Percentiles rank a stretch among this genome's conserved stretches.
Evolutionary conservation across 2,329 filamentous ascomycete species (phyloP).

Genomic region (Pseudogymnoascus sp.): DNA sequence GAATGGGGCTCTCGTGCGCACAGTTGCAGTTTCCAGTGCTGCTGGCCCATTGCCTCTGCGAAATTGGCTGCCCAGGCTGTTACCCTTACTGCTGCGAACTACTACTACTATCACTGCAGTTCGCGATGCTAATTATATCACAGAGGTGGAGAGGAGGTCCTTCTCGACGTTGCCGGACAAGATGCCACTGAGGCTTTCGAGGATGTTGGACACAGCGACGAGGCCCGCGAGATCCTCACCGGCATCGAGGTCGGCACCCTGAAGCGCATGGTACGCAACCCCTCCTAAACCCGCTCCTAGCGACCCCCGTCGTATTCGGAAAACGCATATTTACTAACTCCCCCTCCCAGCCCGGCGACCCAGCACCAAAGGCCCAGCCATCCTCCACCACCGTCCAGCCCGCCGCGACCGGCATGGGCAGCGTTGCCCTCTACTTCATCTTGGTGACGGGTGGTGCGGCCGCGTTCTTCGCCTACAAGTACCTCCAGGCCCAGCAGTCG

Average conservation of each 20-base stretch:
- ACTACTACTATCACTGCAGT: neutral
- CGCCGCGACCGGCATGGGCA: constrained; percentile 53
- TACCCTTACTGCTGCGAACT: neutral
- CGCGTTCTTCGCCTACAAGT: constrained; percentile 81
- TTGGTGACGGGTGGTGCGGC: constrained; percentile 69
- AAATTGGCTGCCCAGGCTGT: neutral
- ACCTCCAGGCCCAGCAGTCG: constrained; percentile 51
- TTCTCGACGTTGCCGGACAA: constrained; percentile 92
- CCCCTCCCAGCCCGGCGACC: constrained; percentile 63
- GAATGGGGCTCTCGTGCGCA: neutral
- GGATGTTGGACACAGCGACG: constrained; percentile 97
- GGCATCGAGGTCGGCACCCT: constrained; percentile 67
- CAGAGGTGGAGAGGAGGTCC: constrained; percentile 96
- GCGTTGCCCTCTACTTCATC: constrained; percentile 70
- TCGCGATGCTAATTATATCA: constrained; percentile 17
- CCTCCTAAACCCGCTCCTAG: constrained; percentile 12
- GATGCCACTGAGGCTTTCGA: constrained; percentile 98
- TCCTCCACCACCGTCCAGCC: constrained; percentile 41
- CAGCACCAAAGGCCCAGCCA: constrained; percentile 58
- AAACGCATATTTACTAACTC: constrained; percentile 12
- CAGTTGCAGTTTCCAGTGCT: neutral
- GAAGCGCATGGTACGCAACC: constrained; percentile 67
- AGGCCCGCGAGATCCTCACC: constrained; percentile 89
- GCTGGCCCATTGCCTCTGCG: neutral
- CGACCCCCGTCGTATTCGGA: constrained; percentile 6